These are phyloP conservation scores for Polyporus tsugae DNA, from an alignment of 1,284 basidiomycete genomes.

Conservation along the genomic window DNA sequence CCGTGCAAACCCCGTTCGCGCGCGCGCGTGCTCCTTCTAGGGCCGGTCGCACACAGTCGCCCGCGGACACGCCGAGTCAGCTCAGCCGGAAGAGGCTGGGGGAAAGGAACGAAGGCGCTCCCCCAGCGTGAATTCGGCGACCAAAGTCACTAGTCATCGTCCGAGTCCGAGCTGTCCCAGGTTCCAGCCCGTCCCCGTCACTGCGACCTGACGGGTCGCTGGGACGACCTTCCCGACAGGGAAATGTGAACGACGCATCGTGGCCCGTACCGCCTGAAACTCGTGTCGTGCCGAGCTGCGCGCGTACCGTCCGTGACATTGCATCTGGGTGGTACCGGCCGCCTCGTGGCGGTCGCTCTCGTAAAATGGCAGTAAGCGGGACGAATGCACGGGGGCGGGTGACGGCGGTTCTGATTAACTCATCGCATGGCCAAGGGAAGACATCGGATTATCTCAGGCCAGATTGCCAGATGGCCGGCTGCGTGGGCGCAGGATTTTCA, in stretches of 20 bases:
- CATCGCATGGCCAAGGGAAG: constrained; percentile 36
- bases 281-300: constrained; percentile 21
- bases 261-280: constrained; percentile 16
- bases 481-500: constrained; percentile 23
- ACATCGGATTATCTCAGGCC: constrained; percentile 32
- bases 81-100: constrained; percentile 19
- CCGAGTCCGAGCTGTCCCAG: not conserved
- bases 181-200: constrained; percentile 6
- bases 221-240: constrained; percentile 16
- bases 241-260: constrained; percentile 27
- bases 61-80: constrained; percentile 39
- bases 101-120: not conserved
- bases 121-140: not conserved
- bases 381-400: constrained; percentile 18
- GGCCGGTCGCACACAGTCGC: constrained; percentile 7
- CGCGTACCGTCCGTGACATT: constrained; percentile 24
- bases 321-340: constrained; percentile 30
- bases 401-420: constrained; percentile 34
- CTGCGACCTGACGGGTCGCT: constrained; percentile 13
- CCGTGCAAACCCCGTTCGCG: constrained; percentile 38
- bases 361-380: constrained; percentile 30
- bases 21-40: constrained; percentile 32
- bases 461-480: constrained; percentile 6
- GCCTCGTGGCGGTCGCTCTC: constrained; percentile 36
- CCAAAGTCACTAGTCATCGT: constrained; percentile 3